These are phyloP conservation scores for Boletus subparvulus DNA, from an alignment of 768 basidiomycete genomes.

Conservation along the genomic window DNA sequence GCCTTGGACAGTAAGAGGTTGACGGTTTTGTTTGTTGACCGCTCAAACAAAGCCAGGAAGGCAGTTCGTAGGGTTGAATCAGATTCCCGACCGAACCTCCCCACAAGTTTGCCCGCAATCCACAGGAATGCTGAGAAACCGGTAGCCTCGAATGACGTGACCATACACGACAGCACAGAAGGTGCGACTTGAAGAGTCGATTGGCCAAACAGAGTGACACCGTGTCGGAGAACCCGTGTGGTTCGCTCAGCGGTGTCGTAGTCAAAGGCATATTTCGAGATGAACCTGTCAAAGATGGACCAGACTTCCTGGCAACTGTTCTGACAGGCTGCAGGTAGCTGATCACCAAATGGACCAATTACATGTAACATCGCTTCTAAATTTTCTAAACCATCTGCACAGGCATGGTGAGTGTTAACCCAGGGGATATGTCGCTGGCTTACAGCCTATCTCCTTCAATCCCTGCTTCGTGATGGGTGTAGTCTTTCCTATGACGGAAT, in stretches of 20 bases:
- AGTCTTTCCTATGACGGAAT: conserved; percentile 56
- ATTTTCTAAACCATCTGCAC: conserved; percentile 82
- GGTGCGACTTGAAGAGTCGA: conserved; percentile 67
- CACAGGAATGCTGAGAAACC: conserved; percentile 88
- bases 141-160: conserved; percentile 71
- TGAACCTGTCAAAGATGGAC: conserved; percentile 76
- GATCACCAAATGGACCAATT: conserved; percentile 78
- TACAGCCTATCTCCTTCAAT: conserved; percentile 65
- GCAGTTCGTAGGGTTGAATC: conserved; percentile 54
- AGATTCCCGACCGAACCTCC: conserved; percentile 69
- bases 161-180: conserved; percentile 72
- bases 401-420: conserved; percentile 8
- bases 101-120: conserved; percentile 88
- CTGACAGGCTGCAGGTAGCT: conserved; percentile 77
- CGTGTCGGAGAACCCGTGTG: conserved; percentile 82
- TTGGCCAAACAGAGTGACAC: conserved; percentile 75
- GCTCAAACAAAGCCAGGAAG: conserved; percentile 69
- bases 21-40: conserved; percentile 69
- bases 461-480: conserved; percentile 67
- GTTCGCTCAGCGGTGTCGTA: conserved; percentile 79
- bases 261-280: conserved; percentile 73
- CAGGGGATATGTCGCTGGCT: conserved; percentile 27
- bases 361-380: conserved; percentile 89
- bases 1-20: conserved; percentile 64
- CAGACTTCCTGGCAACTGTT: conserved; percentile 80